These are phyloP conservation scores for Polyporus arcularius DNA, from an alignment of 768 basidiomycete species.

Conservation along the genomic window DNA sequence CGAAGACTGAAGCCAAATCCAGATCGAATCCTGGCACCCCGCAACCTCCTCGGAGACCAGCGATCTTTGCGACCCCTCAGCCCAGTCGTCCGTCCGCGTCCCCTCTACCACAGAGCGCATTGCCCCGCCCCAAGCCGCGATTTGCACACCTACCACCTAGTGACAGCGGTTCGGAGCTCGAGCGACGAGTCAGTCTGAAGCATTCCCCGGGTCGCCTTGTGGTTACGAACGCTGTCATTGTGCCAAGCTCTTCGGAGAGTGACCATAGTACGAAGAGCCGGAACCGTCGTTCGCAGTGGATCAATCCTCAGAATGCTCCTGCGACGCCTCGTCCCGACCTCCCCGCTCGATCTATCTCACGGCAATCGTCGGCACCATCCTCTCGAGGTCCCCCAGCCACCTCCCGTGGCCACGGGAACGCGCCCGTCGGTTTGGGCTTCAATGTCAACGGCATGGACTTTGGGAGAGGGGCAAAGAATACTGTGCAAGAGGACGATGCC, in stretches of 20 bases:
- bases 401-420: not conserved
- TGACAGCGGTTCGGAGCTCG: conserved; percentile 29
- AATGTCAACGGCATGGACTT: conserved; percentile 1
- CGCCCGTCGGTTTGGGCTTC: conserved; percentile 11
- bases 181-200: conserved; percentile 15
- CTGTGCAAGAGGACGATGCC: conserved; percentile 9
- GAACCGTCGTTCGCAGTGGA: conserved; percentile 2
- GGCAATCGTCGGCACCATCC: not conserved
- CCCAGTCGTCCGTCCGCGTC: conserved; percentile 1
- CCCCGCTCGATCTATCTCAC: not conserved
- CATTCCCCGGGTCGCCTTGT: conserved; percentile 21
- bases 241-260: conserved; percentile 28
- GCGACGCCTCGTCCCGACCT: not conserved
- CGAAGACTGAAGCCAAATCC: not conserved
- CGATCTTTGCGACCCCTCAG: conserved; percentile 13
- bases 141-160: not conserved
- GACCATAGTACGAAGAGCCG: conserved; percentile 3
- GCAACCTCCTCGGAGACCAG: not conserved
- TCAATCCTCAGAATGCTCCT: not conserved
- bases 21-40: conserved; percentile 19
- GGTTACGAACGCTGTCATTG: conserved; percentile 27
- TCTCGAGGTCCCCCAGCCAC: not conserved
- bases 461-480: not conserved
- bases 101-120: not conserved
- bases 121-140: conserved; percentile 1